Evolutionary conservation across 1,139 yeast genomes (phyloP), one percentile per base, ranked within the genome.

Genomic region (Hyphopichia burtonii): DNA sequence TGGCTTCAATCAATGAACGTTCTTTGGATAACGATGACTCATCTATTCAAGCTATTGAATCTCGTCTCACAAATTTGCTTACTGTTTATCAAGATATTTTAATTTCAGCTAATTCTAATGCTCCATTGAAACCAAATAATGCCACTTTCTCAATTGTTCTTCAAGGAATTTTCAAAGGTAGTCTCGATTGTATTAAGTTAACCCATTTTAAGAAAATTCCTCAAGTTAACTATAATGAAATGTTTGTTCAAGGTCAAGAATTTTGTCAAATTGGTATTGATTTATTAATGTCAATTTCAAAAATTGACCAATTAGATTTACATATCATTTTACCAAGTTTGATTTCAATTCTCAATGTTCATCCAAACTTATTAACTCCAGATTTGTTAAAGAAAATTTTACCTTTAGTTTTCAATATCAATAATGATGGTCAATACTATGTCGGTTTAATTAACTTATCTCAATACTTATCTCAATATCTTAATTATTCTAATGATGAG

Each of bases 1-100:
- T 73, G 43, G 44, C 48, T 23, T 70, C 76, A n/a, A 58, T 73
- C 2, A 45, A 58, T 1, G 34, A 44, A 34, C 55, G 78, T 45
- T 44, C 61, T 0, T 51, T 70, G 35, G 70, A 71, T 44, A 45
- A 43, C 27, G 41, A 37, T 23, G 61, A 57, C 10, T 18, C 38
- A 2, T 43, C 54, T 3, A 42, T 66, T 6, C 60, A 55, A 25
- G 60, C 64, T 16, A 60, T 67, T 14, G 78, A 73, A 48, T 50
- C 56, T 19, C 63, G 64, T 52, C 67, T 84, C 53, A 83, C 87
- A 3, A 78, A 74, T 41, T 58, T 85, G 45, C 64, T 85, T 47
- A 82, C 82, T 14, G 80, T 83, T 32, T 85, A 85, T 56, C 86
- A 84, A 42, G 90, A 83, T 53, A 63, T 83, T 52, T 67, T 85